Evolutionary conservation across 2,329 filamentous ascomycete species (phyloP).

Genomic region (Myrmaecium sp.): DNA sequence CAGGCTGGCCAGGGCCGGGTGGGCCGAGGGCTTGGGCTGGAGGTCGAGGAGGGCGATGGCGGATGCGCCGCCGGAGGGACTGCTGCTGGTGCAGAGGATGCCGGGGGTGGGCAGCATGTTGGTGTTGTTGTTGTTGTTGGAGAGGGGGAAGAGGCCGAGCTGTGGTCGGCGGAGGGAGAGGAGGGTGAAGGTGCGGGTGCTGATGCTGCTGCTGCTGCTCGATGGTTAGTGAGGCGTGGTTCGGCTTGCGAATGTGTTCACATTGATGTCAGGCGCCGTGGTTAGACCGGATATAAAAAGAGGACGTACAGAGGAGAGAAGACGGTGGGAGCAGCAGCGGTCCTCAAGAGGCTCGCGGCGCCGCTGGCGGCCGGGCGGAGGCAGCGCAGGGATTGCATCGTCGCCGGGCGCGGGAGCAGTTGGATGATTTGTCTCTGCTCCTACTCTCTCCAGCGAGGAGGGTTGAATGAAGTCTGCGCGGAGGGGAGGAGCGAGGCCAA

Average conservation of each 20-base stretch:
- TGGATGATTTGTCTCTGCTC: too few species aligned
- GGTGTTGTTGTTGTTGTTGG: slow-evolving; percentile 5
- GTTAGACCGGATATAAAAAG: too few species aligned
- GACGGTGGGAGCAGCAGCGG: slow-evolving; percentile 5
- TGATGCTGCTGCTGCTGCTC: slow-evolving; percentile 8
- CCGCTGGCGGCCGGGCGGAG: too few species aligned
- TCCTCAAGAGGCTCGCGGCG: slow-evolving; percentile 2
- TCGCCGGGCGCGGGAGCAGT: too few species aligned
- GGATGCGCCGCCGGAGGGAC: slow-evolving; percentile 3
- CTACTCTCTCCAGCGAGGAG: too few species aligned
- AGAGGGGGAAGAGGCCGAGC: slow-evolving; percentile 8
- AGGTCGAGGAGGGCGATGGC: slow-evolving; percentile 15
- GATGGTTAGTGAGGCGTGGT: slow-evolving; percentile 9
- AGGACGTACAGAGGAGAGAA: too few species aligned
- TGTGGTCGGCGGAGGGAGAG: slow-evolving; percentile 7
- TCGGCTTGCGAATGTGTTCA: background rate
- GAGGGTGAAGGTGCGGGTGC: slow-evolving; percentile 8
- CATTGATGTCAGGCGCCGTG: background rate
- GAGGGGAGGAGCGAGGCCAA: too few species aligned
- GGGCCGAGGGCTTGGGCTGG: slow-evolving; percentile 17
- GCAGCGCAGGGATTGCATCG: too few species aligned
- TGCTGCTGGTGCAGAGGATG: slow-evolving; percentile 3
- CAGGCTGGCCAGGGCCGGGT: slow-evolving; percentile 18
- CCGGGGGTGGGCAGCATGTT: slow-evolving; percentile 2
- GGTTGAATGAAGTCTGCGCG: too few species aligned